Base-by-base conservation (phyloP, 306 rosid genomes). In the Senna tora region DNA sequence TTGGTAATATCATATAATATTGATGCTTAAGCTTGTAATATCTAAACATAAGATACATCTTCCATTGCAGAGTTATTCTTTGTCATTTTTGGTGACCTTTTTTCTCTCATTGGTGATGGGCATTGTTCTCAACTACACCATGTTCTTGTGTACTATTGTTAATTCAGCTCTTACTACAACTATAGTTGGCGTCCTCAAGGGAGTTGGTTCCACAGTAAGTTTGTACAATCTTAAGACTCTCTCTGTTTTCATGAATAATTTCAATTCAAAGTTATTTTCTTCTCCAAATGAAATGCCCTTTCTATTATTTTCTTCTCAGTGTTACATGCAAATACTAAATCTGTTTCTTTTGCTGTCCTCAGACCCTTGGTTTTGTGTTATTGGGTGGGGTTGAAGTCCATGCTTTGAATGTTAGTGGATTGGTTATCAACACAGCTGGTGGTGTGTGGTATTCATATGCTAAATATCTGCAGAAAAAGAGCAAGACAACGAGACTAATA, bases 101-200 rank as follows among this genome's bases (percentile, higher is more conserved):
- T 61, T 88, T 76, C 85, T 91, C 81, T 94, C 97, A 0, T 73
- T 94, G 90, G 83, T 89, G 73, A 91, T 94, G 96, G 96, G 90
- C 76, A 89, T 94, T 65, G 85, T 81, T 79, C 99, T 94, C 79
- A 89, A 94, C 89, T 91, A 65, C 96, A 94, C 99, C 83, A 94
- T 94, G 97, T 94, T 94, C 88, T 81, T 89, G 77, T 94, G 99
- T 79, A 94, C 99, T 75, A 78, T 91, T 62, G 96, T 91, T 76
- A 94, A 94, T 85, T 94, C 97, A 12, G 96, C 97, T 77, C 82
- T 94, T 34, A 89, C 99, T 43, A 94, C 99, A 49, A 91, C 99
- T 32, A 91, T 94, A 41, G 97, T 94, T 30, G 99, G 97, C 9
- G 96, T 94, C 77, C 99, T 94, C 79, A 94, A 94, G 78, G 99